Percentiles rank a stretch among this genome's conserved stretches.
phyloP scores from a whole-genome alignment of 2,329 filamentous ascomycete species.

The Fusarium tupiense region DNA sequence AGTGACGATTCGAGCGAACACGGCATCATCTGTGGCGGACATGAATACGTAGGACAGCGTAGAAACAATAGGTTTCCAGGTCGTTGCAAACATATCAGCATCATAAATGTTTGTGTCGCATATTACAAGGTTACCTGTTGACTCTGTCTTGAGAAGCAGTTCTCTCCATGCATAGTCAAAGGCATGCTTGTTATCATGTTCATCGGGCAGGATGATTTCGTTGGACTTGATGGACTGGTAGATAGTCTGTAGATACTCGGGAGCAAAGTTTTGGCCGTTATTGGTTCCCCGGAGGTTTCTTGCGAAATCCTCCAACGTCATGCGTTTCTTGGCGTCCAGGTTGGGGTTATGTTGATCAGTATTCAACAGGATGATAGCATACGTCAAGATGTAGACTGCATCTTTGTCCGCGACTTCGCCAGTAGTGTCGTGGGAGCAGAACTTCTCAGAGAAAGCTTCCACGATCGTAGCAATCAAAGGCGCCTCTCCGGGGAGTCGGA shows the following conservation, averaged over 20 bases:
- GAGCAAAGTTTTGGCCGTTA: conserved; percentile 82
- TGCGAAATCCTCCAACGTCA: conserved; percentile 85
- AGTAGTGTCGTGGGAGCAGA: conserved; percentile 74
- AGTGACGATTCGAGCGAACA: conserved; percentile 91
- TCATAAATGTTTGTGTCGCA: conserved; percentile 96
- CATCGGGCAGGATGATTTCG: conserved; percentile 96
- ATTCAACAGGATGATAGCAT: conserved; percentile 97
- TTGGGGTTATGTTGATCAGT: conserved; percentile 98
- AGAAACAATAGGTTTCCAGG: conserved; percentile 94
- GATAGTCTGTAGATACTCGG: conserved; percentile 84
- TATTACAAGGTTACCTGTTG: conserved; percentile 76
- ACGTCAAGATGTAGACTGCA: conserved; percentile 88
- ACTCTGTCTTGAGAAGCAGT: conserved; percentile 83
- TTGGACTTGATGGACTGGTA: conserved; percentile 91
- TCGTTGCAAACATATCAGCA: conserved; percentile 95
- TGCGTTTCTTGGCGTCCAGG: conserved; percentile 79
- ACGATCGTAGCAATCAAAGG: conserved; percentile 93
- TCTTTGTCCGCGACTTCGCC: conserved; percentile 86
- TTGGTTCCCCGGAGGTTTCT: conserved; percentile 94
- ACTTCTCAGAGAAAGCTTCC: conserved; percentile 86
- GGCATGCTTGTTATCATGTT: conserved; percentile 95
- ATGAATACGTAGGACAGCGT: conserved; percentile 98
- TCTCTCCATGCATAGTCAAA: conserved; percentile 99
- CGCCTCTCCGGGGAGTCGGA: conserved; percentile 93
- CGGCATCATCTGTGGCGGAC: conserved; percentile 95